A percentile compares a stretch with the other conserved stretches of the same genome.
These are phyloP conservation scores for Aspergillus bombycis DNA, from an alignment of 2,329 filamentous ascomycete species.

Conservation along the genomic window DNA sequence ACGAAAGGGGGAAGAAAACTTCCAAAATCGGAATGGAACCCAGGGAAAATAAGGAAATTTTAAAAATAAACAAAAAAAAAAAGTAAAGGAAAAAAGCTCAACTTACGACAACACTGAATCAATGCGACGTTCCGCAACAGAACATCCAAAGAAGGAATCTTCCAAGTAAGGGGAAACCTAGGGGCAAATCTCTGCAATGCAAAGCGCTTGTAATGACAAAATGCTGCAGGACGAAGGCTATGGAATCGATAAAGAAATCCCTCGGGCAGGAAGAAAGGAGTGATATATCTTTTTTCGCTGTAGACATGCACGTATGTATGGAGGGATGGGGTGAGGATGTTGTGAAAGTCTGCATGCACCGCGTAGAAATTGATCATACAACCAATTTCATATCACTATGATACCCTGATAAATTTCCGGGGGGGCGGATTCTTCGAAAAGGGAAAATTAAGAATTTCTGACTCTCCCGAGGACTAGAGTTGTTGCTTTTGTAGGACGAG, in stretches of 20 bases:
- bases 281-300: conserved; percentile 3
- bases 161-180: neutral
- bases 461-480: neutral
- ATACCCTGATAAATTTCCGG: neutral
- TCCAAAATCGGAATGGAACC: neutral
- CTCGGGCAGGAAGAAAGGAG: neutral
- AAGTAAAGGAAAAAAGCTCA: neutral
- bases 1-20: neutral
- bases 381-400: neutral
- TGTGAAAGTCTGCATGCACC: neutral
- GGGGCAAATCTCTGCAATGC: neutral
- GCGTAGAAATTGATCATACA: neutral
- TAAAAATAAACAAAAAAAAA: neutral
- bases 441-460: neutral
- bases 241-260: neutral
- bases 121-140: neutral
- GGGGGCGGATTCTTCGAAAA: neutral
- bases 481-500: conserved; percentile 3
- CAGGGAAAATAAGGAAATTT: neutral
- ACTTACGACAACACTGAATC: neutral
- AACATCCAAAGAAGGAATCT: conserved; percentile 1
- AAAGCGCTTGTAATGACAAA: neutral
- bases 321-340: neutral
- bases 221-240: neutral
- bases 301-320: neutral